Percentiles rank a stretch among this genome's conserved stretches.
phyloP scores from a whole-genome alignment of 345 rosid genomes.

The Camelina laxa region DNA sequence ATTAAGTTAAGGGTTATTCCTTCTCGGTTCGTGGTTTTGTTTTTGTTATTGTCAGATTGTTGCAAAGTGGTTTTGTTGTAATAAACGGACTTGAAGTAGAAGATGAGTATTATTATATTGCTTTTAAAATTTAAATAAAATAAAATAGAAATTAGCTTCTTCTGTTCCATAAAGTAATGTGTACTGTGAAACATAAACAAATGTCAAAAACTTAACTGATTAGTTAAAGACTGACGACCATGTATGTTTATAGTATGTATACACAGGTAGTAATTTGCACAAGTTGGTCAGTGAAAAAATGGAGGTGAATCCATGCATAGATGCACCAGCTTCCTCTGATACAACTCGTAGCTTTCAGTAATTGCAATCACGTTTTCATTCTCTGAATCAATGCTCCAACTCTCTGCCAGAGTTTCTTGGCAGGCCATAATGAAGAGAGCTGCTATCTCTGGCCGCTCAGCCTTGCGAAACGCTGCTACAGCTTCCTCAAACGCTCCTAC shows the following conservation, averaged over 20 bases:
- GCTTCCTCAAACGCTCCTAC: slow-evolving; percentile 84
- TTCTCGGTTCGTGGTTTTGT: too few relatives aligned
- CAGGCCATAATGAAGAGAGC: slow-evolving; percentile 83
- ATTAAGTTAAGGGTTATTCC: too few relatives aligned
- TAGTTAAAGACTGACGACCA: neutral
- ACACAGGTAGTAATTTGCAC: neutral
- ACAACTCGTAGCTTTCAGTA: slow-evolving; percentile 65
- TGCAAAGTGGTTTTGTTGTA: too few relatives aligned
- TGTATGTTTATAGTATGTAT: neutral
- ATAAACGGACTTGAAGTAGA: too few relatives aligned
- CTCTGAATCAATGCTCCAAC: slow-evolving; percentile 40
- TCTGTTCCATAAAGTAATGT: too few relatives aligned
- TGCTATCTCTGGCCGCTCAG: slow-evolving; percentile 74
- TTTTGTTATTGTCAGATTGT: too few relatives aligned
- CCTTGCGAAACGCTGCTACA: slow-evolving; percentile 66
- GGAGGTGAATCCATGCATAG: slow-evolving; percentile 84
- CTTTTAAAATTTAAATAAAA: too few relatives aligned
- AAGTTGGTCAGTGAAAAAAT: slow-evolving; percentile 46
- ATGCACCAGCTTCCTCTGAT: slow-evolving; percentile 78
- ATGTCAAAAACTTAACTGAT: neutral
- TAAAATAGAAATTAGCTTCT: too few relatives aligned
- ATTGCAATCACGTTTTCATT: slow-evolving; percentile 71
- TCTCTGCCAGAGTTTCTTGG: slow-evolving; percentile 59
- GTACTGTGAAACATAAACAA: neutral
- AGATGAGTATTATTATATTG: too few relatives aligned